Percentiles rank a stretch among this genome's conserved stretches.
phyloP scores from a whole-genome alignment of 1,284 basidiomycete genomes.

The Ganoderma sp. region DNA sequence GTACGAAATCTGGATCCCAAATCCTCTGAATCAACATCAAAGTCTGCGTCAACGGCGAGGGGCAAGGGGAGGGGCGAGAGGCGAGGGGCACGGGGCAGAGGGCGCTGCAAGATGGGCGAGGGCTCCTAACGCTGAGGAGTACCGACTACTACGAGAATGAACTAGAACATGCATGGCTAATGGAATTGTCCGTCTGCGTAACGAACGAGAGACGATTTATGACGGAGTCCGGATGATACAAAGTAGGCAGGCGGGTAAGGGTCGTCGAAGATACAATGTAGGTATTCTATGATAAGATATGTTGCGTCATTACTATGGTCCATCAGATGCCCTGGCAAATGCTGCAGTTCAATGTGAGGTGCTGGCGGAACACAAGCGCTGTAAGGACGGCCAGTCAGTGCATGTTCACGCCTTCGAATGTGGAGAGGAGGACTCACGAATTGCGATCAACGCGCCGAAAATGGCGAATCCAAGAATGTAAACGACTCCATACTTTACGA shows the following conservation, averaged over 20 bases:
- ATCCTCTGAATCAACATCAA: not conserved
- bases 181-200: slow-evolving; percentile 31
- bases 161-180: slow-evolving; percentile 18
- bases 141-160: not conserved
- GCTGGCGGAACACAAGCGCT: slow-evolving; percentile 69
- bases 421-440: slow-evolving; percentile 61
- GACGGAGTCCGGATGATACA: slow-evolving; percentile 32
- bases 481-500: slow-evolving; percentile 79
- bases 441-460: slow-evolving; percentile 78
- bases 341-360: slow-evolving; percentile 64
- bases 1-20: not conserved
- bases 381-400: slow-evolving; percentile 24
- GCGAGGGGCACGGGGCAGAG: not conserved
- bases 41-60: not conserved
- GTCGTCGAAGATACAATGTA: slow-evolving; percentile 39
- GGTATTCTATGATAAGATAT: slow-evolving; percentile 38
- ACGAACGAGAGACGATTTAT: slow-evolving; percentile 25
- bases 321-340: slow-evolving; percentile 72
- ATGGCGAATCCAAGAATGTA: slow-evolving; percentile 77
- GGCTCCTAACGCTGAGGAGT: slow-evolving; percentile 1
- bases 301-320: slow-evolving; percentile 35
- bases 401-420: not conserved
- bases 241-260: slow-evolving; percentile 16
- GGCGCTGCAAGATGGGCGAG: not conserved
- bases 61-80: not conserved